phyloP scores from a whole-genome alignment of 495 filamentous ascomycete species.

The Aspergillus conjunctus region DNA sequence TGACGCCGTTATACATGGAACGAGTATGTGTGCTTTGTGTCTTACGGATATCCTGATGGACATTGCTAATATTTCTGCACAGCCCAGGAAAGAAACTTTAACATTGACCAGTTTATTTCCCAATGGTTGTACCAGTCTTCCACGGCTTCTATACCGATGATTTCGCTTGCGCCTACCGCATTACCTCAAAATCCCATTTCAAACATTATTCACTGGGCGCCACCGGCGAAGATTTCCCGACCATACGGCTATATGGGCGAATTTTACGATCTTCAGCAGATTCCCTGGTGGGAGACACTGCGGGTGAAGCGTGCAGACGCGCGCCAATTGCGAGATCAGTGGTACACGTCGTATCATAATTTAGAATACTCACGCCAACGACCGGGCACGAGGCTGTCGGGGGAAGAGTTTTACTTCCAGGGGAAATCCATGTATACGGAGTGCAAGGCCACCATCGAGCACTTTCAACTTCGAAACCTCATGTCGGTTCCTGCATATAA shows the following conservation, averaged over 20 bases:
- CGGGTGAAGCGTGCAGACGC: constrained; percentile 64
- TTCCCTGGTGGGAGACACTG: constrained; percentile 67
- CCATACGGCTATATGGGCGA: constrained; percentile 56
- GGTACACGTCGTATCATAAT: constrained; percentile 50
- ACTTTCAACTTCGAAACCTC: constrained; percentile 90
- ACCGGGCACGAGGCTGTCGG: constrained; percentile 32
- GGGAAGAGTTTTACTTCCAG: constrained; percentile 57
- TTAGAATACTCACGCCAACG: constrained; percentile 35
- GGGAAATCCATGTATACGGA: constrained; percentile 71
- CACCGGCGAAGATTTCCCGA: constrained; percentile 44
- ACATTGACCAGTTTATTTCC: constrained; percentile 48
- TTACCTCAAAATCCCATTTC: constrained; percentile 31
- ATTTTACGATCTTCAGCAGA: constrained; percentile 73
- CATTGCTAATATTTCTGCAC: constrained; percentile 18
- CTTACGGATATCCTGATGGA: background rate
- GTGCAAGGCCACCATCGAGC: constrained; percentile 65
- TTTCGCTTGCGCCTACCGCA: constrained; percentile 20
- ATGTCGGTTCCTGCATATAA: constrained; percentile 73
- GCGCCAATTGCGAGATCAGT: constrained; percentile 55
- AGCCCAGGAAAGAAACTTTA: constrained; percentile 48
- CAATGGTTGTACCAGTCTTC: constrained; percentile 41
- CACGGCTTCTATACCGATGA: constrained; percentile 25
- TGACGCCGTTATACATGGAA: constrained; percentile 37
- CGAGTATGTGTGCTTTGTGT: constrained; percentile 33
- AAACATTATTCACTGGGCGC: constrained; percentile 39